Evolutionary conservation across 208 protist species (phyloP), one percentile per base, ranked within the genome.

Genomic region (Trypanosoma caninum): DNA sequence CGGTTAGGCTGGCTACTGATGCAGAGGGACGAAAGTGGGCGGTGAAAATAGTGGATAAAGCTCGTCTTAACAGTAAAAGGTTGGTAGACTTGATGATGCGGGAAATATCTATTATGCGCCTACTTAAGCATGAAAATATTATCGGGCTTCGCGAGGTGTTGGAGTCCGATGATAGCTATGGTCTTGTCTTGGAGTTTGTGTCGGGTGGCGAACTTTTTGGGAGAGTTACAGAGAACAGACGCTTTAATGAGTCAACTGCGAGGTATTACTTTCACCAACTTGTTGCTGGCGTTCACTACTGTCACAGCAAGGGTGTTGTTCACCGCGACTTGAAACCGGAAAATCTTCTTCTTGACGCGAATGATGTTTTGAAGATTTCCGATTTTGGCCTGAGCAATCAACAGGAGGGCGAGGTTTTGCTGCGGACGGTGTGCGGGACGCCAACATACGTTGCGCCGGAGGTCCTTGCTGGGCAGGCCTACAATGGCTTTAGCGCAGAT

Each of bases 401-500:
- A 74, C 27, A 51, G 72, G 25, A 59, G 48, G 16, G 61, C 18
- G 28, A 55, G 13, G 20, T 33, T n/a, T 18, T 69, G 50, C 27
- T 65, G 16, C 22, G 70, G n/a, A 87, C 80, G 5, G 59, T 77
- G 27, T 87, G 80, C 45, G 82, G 82, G 10, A 85, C 80, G 13
- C 80, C 80, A 20, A 69, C 67, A 27, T 87, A 82, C 70, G 59
- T 87, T 16, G 75, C 94, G n/a, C 82, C 90, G 8, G 88, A 97
- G 59, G 71, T 97, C 22, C 57, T 97, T 3, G 30, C 62, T 31
- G 69, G 73, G 7, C 33, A 40, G 3, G 69, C 69, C 18, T 78
- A 77, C 2, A 83, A 97, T 72, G 88, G 87, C 10, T 84, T 85
- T 31, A 71, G 74, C n/a, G 88, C 96, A 7, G 95, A 98, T 63